These are phyloP conservation scores for Amaranthus tricolor DNA, from an alignment of 179 eudicot genomes.

Conservation along the genomic window DNA sequence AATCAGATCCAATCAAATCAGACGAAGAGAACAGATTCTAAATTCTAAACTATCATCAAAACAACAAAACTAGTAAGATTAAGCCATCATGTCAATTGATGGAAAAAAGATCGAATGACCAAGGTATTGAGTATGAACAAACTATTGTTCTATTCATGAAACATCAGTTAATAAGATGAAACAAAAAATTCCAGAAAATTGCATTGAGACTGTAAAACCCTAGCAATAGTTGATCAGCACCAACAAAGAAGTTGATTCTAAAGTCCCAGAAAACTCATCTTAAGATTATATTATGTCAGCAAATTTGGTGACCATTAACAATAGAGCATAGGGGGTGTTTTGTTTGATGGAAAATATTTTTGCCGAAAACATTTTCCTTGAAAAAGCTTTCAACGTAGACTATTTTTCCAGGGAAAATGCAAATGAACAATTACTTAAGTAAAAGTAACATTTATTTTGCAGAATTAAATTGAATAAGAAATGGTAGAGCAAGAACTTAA, in stretches of 20 bases:
- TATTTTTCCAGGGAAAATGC: background rate
- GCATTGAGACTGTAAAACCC: background rate
- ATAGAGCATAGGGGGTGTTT: background rate
- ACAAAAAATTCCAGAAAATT: background rate
- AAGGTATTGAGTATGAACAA: background rate
- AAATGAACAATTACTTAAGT: background rate
- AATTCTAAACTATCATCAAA: background rate
- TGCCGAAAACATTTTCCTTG: background rate
- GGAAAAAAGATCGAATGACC: background rate
- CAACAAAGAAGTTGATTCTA: background rate
- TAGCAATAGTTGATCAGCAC: background rate
- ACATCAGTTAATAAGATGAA: background rate
- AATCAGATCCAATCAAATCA: no score
- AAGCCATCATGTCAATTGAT: background rate
- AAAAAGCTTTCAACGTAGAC: background rate
- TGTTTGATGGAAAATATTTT: background rate
- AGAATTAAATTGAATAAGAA: background rate
- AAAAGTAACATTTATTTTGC: no score
- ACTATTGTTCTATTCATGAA: background rate
- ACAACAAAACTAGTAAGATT: background rate
- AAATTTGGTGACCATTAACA: background rate
- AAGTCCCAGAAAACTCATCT: background rate
- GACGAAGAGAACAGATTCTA: no score
- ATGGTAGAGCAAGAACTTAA: slow-evolving; percentile 13
- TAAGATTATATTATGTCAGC: background rate